phyloP scores from a whole-genome alignment of 73 alveolate species.

The Paraurostyla sp. region DNA sequence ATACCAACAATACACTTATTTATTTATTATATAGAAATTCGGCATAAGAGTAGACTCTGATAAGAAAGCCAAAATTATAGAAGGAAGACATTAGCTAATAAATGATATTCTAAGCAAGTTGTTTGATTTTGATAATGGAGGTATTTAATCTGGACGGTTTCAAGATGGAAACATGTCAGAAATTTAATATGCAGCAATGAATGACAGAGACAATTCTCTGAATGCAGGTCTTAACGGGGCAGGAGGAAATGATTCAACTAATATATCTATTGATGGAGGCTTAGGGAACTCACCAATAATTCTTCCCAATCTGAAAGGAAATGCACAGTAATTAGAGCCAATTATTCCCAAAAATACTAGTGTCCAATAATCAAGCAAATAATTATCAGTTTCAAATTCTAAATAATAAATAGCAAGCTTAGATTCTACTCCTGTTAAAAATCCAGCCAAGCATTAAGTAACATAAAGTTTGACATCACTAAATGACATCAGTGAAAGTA shows the following conservation, averaged over 20 bases:
- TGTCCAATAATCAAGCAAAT: too few relatives aligned
- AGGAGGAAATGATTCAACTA: not conserved
- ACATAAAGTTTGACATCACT: constrained; percentile 9
- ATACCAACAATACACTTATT: too few relatives aligned
- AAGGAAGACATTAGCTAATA: constrained; percentile 31
- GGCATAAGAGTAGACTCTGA: constrained; percentile 81
- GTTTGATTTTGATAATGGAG: constrained; percentile 50
- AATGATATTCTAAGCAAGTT: constrained; percentile 7
- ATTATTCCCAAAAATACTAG: not conserved
- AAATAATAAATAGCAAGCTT: too few relatives aligned
- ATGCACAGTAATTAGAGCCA: not conserved
- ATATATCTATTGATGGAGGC: not conserved
- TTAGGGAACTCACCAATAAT: not conserved
- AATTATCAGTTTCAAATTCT: too few relatives aligned
- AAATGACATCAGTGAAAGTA: constrained; percentile 26
- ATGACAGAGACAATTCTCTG: not conserved
- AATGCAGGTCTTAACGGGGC: not conserved
- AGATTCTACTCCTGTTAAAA: not conserved
- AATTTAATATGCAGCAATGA: not conserved
- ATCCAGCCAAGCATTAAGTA: not conserved
- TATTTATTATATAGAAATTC: constrained; percentile 72
- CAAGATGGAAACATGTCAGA: constrained; percentile 42
- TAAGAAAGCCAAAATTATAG: constrained; percentile 60
- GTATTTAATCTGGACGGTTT: not conserved
- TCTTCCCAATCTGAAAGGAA: not conserved